Evolutionary conservation across 106 monocot genomes (phyloP).

Genomic region (Apostasia ramifera): DNA sequence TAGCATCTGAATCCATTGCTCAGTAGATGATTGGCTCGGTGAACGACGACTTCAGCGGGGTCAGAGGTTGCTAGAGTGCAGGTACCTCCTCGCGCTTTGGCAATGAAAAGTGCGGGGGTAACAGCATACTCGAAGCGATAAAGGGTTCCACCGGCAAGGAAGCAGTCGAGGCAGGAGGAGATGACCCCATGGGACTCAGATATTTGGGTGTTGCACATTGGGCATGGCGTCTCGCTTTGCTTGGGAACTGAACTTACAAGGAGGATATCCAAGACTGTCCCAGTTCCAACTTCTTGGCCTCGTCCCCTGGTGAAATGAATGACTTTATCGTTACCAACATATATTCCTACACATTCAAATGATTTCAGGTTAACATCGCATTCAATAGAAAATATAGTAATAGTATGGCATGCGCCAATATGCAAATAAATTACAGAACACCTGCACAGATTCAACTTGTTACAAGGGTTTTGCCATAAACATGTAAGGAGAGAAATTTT

Average conservation of each 20-base stretch:
- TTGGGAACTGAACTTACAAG: constrained; percentile 50
- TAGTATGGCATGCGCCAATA: too few species aligned
- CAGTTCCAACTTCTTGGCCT: constrained; percentile 78
- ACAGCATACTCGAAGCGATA: constrained; percentile 61
- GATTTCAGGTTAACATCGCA: too few species aligned
- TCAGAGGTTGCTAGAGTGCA: constrained; percentile 75
- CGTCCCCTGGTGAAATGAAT: constrained; percentile 80
- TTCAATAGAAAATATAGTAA: too few species aligned
- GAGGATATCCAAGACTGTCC: constrained; percentile 50
- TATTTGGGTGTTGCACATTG: constrained; percentile 58
- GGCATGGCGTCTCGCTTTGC: constrained; percentile 16
- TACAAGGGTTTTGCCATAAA: too few species aligned
- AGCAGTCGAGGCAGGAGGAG: constrained; percentile 75
- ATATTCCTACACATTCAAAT: constrained; percentile 45
- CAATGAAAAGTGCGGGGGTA: constrained; percentile 58
- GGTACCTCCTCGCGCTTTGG: constrained; percentile 79
- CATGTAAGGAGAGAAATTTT: too few species aligned
- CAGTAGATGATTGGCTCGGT: constrained; percentile 71
- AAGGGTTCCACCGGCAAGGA: constrained; percentile 48
- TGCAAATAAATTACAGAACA: too few species aligned
- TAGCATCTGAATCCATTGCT: constrained; percentile 67
- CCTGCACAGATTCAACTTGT: too few species aligned
- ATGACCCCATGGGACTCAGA: constrained; percentile 53
- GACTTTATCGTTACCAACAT: constrained; percentile 57
- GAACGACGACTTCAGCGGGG: constrained; percentile 31